Conservation (phyloP, 352 stramenopile genomes). For the Blastocystis sp. region DNA sequence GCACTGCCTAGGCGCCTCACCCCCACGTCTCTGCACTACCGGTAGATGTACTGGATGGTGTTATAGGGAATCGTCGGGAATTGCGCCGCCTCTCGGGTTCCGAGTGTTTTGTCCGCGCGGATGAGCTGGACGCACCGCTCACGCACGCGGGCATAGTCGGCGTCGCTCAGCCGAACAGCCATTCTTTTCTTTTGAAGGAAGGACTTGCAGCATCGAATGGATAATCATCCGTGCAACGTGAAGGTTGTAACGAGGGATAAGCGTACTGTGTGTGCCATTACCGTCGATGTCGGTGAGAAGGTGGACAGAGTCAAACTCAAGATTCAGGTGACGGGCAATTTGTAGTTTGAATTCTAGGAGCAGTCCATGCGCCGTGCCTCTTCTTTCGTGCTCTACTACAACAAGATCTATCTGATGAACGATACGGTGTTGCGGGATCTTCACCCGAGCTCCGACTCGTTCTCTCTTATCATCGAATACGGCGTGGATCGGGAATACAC, state of each 20-base stretch:
- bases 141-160: background rate
- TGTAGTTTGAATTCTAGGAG: slow-evolving; percentile 1
- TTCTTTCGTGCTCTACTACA: slow-evolving; percentile 38
- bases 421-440: slow-evolving; percentile 27
- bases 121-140: slow-evolving; percentile 24
- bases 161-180: slow-evolving; percentile 2
- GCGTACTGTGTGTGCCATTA: slow-evolving; percentile 5
- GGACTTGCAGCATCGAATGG: background rate
- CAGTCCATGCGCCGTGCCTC: slow-evolving; percentile 13
- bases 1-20: background rate
- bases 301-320: slow-evolving; percentile 34
- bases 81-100: slow-evolving; percentile 17
- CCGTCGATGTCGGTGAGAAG: background rate
- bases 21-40: background rate
- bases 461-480: slow-evolving; percentile 46
- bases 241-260: slow-evolving; percentile 27
- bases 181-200: background rate
- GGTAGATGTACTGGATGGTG: slow-evolving; percentile 44
- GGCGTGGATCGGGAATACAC: slow-evolving; percentile 41
- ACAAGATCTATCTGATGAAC: slow-evolving; percentile 54
- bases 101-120: background rate
- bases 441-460: slow-evolving; percentile 3
- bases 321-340: background rate
- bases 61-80: slow-evolving; percentile 56
- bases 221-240: slow-evolving; percentile 7